Evolutionary conservation across 106 monocot genomes (phyloP).

Genomic region (Acorus calamus): DNA sequence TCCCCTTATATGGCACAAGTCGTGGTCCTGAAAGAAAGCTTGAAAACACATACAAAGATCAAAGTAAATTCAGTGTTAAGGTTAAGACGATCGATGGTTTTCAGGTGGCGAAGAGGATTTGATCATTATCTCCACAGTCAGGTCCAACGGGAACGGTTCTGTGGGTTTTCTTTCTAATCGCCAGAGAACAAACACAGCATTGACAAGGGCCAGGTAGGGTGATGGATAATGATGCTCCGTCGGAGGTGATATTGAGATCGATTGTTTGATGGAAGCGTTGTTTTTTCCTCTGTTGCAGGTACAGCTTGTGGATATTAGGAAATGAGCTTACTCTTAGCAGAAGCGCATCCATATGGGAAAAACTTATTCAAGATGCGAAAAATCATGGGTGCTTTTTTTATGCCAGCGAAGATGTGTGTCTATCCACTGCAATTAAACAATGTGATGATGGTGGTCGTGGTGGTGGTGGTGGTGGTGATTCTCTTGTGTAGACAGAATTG

Average conservation of each 20-base stretch:
- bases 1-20: slow-evolving; percentile 22
- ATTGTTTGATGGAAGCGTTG: too few relatives aligned
- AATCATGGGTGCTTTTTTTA: slow-evolving; percentile 18
- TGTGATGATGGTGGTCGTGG: too few relatives aligned
- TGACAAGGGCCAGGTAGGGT: slow-evolving; percentile 15
- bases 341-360: slow-evolving; percentile 14
- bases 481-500: too few relatives aligned
- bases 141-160: slow-evolving; percentile 11
- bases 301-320: slow-evolving; percentile 30
- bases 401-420: slow-evolving; percentile 8
- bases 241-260: too few relatives aligned
- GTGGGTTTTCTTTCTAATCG: slow-evolving; percentile 19
- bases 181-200: slow-evolving; percentile 14
- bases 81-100: slow-evolving; percentile 18
- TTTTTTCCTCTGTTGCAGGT: slow-evolving; percentile 6
- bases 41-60: not conserved
- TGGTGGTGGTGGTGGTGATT: too few relatives aligned
- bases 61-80: not conserved
- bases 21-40: slow-evolving; percentile 12
- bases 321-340: slow-evolving; percentile 12
- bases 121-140: slow-evolving; percentile 22
- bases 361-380: slow-evolving; percentile 20
- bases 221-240: too few relatives aligned
- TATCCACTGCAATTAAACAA: slow-evolving; percentile 1
- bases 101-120: slow-evolving; percentile 24